Base-by-base conservation (phyloP, 495 filamentous ascomycete species). In the Oidiodendron maius region DNA sequence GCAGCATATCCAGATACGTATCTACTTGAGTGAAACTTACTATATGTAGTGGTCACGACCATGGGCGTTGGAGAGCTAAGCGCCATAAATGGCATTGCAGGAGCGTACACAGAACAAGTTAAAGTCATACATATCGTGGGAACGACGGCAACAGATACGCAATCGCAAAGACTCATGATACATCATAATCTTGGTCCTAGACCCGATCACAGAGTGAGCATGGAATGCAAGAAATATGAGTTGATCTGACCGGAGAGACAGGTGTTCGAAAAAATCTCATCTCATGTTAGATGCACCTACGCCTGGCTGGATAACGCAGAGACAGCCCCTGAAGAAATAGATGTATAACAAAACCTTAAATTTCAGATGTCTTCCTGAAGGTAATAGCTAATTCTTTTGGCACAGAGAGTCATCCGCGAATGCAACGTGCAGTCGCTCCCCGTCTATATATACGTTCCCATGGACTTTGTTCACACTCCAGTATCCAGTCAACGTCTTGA, bases 1-100 rank as follows among this genome's bases (percentile, higher is more conserved):
- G n/a, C n/a, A n/a, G n/a, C n/a, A n/a, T n/a, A n/a, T n/a, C n/a
- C n/a, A n/a, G n/a, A n/a, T n/a, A n/a, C n/a, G n/a, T n/a, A n/a
- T n/a, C n/a, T n/a, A n/a, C n/a, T n/a, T n/a, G n/a, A n/a, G n/a
- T n/a, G n/a, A n/a, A n/a, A n/a, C n/a, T n/a, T n/a, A n/a, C n/a
- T n/a, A n/a, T n/a, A n/a, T n/a, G n/a, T n/a, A n/a, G n/a, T 85
- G 26, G 68, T 85, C 38, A 85, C 82, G 1, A 84, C 82, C 3
- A 85, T 84, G 49, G 83, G 83, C 23, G 82, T 85, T 2, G 83
- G 83, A 24, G 83, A 87, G 59, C 67, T 87, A 42, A 81, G 75
- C 15, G 78, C 81, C 3, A 63, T 86, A 53, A 86, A 85, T 58
- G 83, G 81, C 11, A 71, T 86, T 35, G 81, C 81, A 10, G 83